phyloP scores from a whole-genome alignment of 331 rosid genomes.

The Pyracantha coccinea region DNA sequence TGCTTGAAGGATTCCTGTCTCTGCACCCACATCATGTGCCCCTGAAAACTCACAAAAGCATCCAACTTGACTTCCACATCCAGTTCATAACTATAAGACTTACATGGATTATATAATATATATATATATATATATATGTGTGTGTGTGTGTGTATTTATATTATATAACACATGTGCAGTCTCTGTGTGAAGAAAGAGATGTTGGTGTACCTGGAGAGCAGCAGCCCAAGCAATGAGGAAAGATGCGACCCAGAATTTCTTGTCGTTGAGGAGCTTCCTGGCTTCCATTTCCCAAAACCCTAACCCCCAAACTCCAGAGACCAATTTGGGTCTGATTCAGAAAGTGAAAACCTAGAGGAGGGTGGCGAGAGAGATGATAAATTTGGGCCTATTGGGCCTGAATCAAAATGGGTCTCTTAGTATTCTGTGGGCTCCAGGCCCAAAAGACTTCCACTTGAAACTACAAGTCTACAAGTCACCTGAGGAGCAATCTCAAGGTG shows the following conservation, averaged over 20 bases:
- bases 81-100: neutral
- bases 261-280: slow-evolving; percentile 53
- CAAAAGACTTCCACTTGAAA: neutral
- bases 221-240: slow-evolving; percentile 73
- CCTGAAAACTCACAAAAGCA: slow-evolving; percentile 27
- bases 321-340: neutral
- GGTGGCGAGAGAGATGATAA: neutral
- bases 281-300: slow-evolving; percentile 40
- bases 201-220: slow-evolving; percentile 48
- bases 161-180: neutral
- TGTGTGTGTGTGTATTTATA: no score
- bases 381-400: neutral
- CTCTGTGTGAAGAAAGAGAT: neutral
- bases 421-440: neutral
- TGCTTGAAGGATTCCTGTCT: slow-evolving; percentile 75
- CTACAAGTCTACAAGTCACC: no score
- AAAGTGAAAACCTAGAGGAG: neutral
- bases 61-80: slow-evolving; percentile 6
- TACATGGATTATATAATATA: neutral
- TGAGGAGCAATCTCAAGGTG: slow-evolving; percentile 15
- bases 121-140: no score
- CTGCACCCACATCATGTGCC: slow-evolving; percentile 81
- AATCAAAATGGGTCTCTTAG: neutral
- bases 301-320: slow-evolving; percentile 8
- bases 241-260: slow-evolving; percentile 79